phyloP scores from a whole-genome alignment of 2,329 filamentous ascomycete genomes.

The Talaromyces sp. region DNA sequence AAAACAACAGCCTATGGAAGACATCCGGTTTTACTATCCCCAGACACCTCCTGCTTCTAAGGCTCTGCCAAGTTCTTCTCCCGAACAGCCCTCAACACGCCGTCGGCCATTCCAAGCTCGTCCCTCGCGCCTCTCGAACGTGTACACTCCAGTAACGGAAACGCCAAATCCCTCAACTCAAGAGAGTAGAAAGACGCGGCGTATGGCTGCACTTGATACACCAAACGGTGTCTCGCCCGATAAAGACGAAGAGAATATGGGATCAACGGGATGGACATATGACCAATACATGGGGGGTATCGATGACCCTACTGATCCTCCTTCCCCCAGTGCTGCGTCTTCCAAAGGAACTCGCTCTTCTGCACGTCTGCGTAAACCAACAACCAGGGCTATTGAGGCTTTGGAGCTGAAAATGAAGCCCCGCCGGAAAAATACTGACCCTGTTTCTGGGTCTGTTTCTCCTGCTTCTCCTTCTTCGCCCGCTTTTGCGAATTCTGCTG shows the following conservation, averaged over 20 bases:
- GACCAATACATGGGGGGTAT: slow-evolving; percentile 19
- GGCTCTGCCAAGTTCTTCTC: not conserved
- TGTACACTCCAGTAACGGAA: slow-evolving; percentile 23
- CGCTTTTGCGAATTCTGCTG: too few relatives aligned
- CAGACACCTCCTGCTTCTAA: slow-evolving; percentile 6
- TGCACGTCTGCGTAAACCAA: slow-evolving; percentile 33
- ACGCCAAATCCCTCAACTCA: slow-evolving; percentile 11
- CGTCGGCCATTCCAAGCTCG: slow-evolving; percentile 23
- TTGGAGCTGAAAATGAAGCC: slow-evolving; percentile 17
- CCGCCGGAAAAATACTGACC: slow-evolving; percentile 8
- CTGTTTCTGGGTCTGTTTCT: too few relatives aligned
- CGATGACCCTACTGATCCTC: slow-evolving; percentile 12
- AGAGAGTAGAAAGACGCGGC: slow-evolving; percentile 18
- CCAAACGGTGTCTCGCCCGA: slow-evolving; percentile 13
- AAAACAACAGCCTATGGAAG: slow-evolving; percentile 9
- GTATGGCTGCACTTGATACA: slow-evolving; percentile 15
- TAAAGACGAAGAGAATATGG: slow-evolving; percentile 17
- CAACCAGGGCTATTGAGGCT: slow-evolving; percentile 33
- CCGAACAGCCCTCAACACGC: slow-evolving; percentile 16
- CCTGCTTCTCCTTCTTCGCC: too few relatives aligned
- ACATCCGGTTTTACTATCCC: slow-evolving; percentile 17
- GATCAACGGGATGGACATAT: slow-evolving; percentile 14
- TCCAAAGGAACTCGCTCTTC: slow-evolving; percentile 28
- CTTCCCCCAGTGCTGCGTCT: slow-evolving; percentile 20
- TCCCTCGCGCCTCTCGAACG: slow-evolving; percentile 26